phyloP scores from a whole-genome alignment of 2,329 filamentous ascomycete species.

The Teratosphaeria zuluensis region DNA sequence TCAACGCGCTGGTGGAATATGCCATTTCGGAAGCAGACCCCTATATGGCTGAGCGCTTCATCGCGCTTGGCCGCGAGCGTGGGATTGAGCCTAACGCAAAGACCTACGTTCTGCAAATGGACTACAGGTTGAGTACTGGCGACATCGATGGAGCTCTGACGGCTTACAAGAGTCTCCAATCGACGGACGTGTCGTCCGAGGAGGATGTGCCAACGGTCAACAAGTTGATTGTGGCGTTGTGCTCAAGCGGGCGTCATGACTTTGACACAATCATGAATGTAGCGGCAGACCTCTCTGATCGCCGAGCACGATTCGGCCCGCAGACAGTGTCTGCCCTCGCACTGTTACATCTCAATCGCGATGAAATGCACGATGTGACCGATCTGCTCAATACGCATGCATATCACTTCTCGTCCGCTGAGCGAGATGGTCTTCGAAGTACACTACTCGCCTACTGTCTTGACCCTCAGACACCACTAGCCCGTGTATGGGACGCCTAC shows the following conservation, averaged over 20 bases:
- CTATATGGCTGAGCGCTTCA: slow-evolving; percentile 63
- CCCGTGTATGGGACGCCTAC: slow-evolving; percentile 53
- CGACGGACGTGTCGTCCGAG: slow-evolving; percentile 45
- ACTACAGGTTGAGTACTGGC: slow-evolving; percentile 61
- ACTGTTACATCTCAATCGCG: slow-evolving; percentile 61
- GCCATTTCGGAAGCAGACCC: slow-evolving; percentile 62
- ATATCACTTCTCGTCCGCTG: slow-evolving; percentile 58
- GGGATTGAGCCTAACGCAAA: slow-evolving; percentile 56
- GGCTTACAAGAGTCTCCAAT: slow-evolving; percentile 55
- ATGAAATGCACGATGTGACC: slow-evolving; percentile 69
- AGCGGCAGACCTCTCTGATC: slow-evolving; percentile 62
- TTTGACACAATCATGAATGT: slow-evolving; percentile 65
- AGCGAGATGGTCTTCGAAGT: slow-evolving; percentile 57
- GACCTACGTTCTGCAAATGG: slow-evolving; percentile 66
- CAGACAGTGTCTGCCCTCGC: slow-evolving; percentile 67
- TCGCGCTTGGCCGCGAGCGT: slow-evolving; percentile 55
- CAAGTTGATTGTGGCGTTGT: slow-evolving; percentile 60
- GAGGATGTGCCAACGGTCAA: slow-evolving; percentile 59
- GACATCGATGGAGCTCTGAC: slow-evolving; percentile 62
- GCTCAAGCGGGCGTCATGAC: slow-evolving; percentile 48
- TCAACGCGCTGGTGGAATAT: slow-evolving; percentile 67
- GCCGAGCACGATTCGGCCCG: slow-evolving; percentile 59
- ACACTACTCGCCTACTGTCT: slow-evolving; percentile 60
- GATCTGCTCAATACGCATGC: slow-evolving; percentile 71
- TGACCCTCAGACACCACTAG: slow-evolving; percentile 53